Conservation (phyloP, 192 early-diverging fungal genomes). For the Kappamyces sp. region DNA sequence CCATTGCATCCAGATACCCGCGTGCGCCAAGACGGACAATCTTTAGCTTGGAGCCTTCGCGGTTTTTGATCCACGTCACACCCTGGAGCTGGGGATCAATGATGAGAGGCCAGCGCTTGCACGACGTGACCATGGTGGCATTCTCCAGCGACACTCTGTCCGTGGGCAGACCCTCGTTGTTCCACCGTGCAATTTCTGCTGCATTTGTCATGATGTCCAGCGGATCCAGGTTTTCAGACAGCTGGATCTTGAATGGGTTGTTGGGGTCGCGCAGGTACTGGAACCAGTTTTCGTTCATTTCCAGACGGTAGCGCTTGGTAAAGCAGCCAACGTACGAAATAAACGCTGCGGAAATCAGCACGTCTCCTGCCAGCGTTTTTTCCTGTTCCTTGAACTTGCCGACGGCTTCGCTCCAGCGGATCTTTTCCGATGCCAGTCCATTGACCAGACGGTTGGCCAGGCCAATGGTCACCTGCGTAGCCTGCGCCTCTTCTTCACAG, state of each 20-base stretch:
- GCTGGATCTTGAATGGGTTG: conserved; percentile 43
- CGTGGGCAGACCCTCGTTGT: conserved; percentile 59
- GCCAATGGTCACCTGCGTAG: conserved; percentile 59
- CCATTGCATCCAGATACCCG: conserved; percentile 58
- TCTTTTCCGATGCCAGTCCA: conserved; percentile 62
- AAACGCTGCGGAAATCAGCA: conserved; percentile 54
- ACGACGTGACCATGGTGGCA: conserved; percentile 55
- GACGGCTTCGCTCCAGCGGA: conserved; percentile 61
- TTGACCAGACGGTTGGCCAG: conserved; percentile 60
- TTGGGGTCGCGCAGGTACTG: conserved; percentile 38
- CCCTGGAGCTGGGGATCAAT: conserved; percentile 66
- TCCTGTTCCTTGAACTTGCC: conserved; percentile 62
- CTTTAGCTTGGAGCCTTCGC: conserved; percentile 50
- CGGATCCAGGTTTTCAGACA: conserved; percentile 53
- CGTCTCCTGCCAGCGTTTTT: conserved; percentile 59
- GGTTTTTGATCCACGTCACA: conserved; percentile 58
- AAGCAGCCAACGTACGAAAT: conserved; percentile 64
- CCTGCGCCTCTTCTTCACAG: conserved; percentile 58
- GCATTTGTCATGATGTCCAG: conserved; percentile 52
- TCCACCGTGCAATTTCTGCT: conserved; percentile 61
- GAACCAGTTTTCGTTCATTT: conserved; percentile 55
- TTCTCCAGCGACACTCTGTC: conserved; percentile 61
- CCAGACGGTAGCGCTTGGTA: conserved; percentile 56
- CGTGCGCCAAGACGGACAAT: conserved; percentile 49
- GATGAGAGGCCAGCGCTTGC: conserved; percentile 62